Base-by-base conservation (phyloP, 106 monocot species). In the Allium cepa region DNA sequence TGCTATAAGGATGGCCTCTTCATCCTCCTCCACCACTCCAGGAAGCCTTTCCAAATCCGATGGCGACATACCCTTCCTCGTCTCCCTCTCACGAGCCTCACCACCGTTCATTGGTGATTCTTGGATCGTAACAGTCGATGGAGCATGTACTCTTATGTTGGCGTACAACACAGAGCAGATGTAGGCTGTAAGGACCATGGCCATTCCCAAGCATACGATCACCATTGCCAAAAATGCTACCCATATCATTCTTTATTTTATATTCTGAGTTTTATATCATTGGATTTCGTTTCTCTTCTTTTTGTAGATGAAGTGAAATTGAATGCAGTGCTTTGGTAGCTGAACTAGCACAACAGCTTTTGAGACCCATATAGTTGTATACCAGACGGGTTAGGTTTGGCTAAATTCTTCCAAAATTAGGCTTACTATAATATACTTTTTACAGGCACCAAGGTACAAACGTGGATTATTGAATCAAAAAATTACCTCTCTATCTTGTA, bases 21-120 rank as follows among this genome's bases (percentile, higher is more conserved):
- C 64, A 18, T 60, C 71, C 49, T 9, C 8, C 5, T 36, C 36
- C 36, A 36, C 36, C 3, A 27, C 8, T 4, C 49, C 50, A 36
- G 57, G 58, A 49, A 66, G 49, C 27, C 48, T 22, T 22, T 26
- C 49, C 58, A 74, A 55, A 49, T 66, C 74, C 58, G 64, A 53
- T 28, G 9, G 66, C n/a, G 74, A 58, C 74, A 66, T 4, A 0
- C 66, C 74, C 28, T 66, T 58, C 49, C 12, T 27, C 14, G 1
- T 3, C 16, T 50, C 17, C 15, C 10, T 22, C 16, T 68, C 53
- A 0, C 22, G 3, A 4, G 13, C 13, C 16, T 3, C 46, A 11
- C 49, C 47, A 1, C 8, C 45, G 0, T 10, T 48, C 59, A 8
- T 55, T 1, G 53, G 7, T 36, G 36, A 36, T 36, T 1, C 36